Conservation (phyloP, 169 alveolate genomes). For the Cytauxzoon felis region DNA sequence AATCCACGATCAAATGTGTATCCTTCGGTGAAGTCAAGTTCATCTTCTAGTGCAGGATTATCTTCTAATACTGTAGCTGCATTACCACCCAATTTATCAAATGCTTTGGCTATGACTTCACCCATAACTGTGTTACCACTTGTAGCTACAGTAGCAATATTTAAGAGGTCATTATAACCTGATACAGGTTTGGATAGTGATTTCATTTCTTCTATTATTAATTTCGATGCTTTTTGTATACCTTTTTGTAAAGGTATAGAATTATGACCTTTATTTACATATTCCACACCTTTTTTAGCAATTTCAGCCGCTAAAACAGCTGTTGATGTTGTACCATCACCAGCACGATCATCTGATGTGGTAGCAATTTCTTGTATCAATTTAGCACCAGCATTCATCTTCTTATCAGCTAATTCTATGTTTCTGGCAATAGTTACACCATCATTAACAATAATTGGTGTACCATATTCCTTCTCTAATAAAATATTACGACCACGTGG, state of each 20-base stretch:
- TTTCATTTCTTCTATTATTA: conserved; percentile 79
- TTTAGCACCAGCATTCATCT: conserved; percentile 84
- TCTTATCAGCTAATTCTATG: conserved; percentile 78
- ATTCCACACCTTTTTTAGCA: conserved; percentile 79
- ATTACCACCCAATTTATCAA: conserved; percentile 81
- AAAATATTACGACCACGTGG: conserved; percentile 86
- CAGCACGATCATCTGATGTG: conserved; percentile 85
- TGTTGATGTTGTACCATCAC: conserved; percentile 89
- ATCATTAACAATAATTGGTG: conserved; percentile 84
- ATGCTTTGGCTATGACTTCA: conserved; percentile 80
- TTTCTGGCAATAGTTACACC: conserved; percentile 88
- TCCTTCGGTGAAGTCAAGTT: conserved; percentile 84
- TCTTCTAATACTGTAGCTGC: conserved; percentile 84
- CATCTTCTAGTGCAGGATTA: conserved; percentile 83
- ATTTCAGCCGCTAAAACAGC: conserved; percentile 83
- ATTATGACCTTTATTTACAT: conserved; percentile 83
- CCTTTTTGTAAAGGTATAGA: conserved; percentile 84
- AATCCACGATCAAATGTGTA: conserved; percentile 83
- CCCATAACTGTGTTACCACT: conserved; percentile 85
- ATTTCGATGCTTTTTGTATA: conserved; percentile 78
- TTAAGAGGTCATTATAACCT: conserved; percentile 76
- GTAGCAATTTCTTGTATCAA: conserved; percentile 84
- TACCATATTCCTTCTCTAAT: conserved; percentile 83
- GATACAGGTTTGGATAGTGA: conserved; percentile 77
- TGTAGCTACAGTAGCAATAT: conserved; percentile 85